Evolutionary conservation across 1,284 basidiomycete species (phyloP).

Genomic region (Cutaneotrichosporon dermatis): DNA sequence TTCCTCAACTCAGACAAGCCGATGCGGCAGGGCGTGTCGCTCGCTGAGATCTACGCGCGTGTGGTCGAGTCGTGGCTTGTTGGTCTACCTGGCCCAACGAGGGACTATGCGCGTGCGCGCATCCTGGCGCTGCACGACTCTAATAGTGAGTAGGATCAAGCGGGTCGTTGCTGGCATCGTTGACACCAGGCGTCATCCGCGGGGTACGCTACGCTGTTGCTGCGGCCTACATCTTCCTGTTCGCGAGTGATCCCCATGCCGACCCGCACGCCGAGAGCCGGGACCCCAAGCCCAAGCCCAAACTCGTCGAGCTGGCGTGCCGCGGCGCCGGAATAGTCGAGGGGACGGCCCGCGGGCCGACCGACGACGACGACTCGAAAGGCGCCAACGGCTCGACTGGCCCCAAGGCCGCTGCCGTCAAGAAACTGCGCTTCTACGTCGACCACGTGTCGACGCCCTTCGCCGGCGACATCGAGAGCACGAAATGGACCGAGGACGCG

Average conservation of each 20-base stretch:
- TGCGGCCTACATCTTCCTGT: conserved; percentile 31
- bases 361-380: neutral
- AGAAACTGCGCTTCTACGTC: conserved; percentile 24
- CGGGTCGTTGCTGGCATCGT: neutral
- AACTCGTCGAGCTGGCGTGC: conserved; percentile 28
- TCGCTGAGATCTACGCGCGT: conserved; percentile 30
- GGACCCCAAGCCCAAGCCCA: conserved; percentile 14
- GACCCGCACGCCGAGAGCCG: conserved; percentile 2
- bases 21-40: conserved; percentile 28
- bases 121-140: conserved; percentile 28
- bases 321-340: conserved; percentile 23
- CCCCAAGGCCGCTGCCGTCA: conserved; percentile 4
- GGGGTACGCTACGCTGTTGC: conserved; percentile 30
- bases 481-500: conserved; percentile 34
- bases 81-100: conserved; percentile 23
- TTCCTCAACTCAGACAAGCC: conserved; percentile 21
- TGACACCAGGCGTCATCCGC: conserved; percentile 23
- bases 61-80: conserved; percentile 34
- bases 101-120: conserved; percentile 26
- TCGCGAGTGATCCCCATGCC: conserved; percentile 6
- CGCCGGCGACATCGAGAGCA: conserved; percentile 27
- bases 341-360: neutral
- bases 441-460: conserved; percentile 30
- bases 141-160: conserved; percentile 13
- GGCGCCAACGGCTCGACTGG: neutral